Evolutionary conservation across 768 basidiomycete genomes (phyloP).

Genomic region (Gautieria morchelliformis): DNA sequence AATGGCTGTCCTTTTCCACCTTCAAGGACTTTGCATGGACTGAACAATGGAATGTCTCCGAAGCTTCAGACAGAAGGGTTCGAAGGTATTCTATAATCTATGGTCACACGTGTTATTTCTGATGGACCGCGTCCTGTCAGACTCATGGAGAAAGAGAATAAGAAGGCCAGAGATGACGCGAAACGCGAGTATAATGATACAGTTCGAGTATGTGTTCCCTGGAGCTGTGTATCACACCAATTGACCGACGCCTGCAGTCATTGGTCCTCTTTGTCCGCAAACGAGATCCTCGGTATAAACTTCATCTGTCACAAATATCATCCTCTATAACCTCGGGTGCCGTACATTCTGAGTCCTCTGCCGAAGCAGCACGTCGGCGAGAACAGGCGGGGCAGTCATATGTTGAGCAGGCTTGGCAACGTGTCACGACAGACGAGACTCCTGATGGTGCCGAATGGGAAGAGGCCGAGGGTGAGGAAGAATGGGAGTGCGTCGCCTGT

Average conservation of each 20-base stretch:
- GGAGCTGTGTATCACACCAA: neutral
- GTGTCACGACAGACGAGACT: conserved; percentile 30
- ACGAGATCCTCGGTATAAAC: conserved; percentile 82
- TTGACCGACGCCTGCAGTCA: conserved; percentile 33
- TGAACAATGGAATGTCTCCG: conserved; percentile 71
- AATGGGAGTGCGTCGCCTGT: conserved; percentile 96
- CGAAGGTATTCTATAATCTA: conserved; percentile 44
- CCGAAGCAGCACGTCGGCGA: conserved; percentile 17
- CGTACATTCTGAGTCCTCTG: conserved; percentile 16
- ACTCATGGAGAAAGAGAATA: conserved; percentile 94
- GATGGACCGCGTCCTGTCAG: conserved; percentile 29
- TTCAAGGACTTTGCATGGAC: conserved; percentile 84
- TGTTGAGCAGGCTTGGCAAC: conserved; percentile 89
- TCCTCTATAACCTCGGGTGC: conserved; percentile 26
- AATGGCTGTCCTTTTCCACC: conserved; percentile 82
- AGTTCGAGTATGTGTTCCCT: conserved; percentile 53
- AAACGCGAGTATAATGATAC: conserved; percentile 89
- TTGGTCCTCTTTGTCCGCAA: conserved; percentile 70
- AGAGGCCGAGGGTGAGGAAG: conserved; percentile 62
- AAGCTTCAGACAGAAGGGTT: conserved; percentile 80
- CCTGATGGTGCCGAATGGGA: conserved; percentile 63
- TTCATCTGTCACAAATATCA: conserved; percentile 40
- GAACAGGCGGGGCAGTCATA: conserved; percentile 34
- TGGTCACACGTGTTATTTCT: neutral
- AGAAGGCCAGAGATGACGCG: conserved; percentile 80